These are phyloP conservation scores for Nigrospora oryzae DNA, from an alignment of 2,329 filamentous ascomycete genomes.

Conservation along the genomic window DNA sequence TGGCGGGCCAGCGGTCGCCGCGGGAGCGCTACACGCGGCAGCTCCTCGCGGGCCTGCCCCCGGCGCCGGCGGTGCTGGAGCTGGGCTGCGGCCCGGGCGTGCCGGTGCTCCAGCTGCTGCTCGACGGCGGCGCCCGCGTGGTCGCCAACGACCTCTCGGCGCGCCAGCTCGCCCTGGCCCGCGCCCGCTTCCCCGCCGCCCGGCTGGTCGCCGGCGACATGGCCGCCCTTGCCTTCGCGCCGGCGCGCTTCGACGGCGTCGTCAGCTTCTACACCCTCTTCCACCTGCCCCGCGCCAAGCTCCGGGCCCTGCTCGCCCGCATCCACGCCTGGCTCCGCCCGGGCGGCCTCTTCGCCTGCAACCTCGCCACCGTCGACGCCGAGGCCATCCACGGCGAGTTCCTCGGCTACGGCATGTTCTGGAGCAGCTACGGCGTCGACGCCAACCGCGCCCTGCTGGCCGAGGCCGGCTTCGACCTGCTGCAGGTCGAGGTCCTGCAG, in stretches of 20 bases:
- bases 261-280: conserved; percentile 46
- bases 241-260: conserved; percentile 34
- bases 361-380: conserved; percentile 38
- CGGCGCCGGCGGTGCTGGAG: conserved; percentile 22
- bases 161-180: conserved; percentile 25
- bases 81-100: conserved; percentile 32
- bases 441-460: conserved; percentile 20
- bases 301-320: conserved; percentile 33
- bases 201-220: conserved; percentile 28
- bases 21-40: not conserved
- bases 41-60: not conserved
- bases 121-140: conserved; percentile 17
- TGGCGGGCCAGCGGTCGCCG: not conserved
- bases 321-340: conserved; percentile 40
- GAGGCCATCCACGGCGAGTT: conserved; percentile 17
- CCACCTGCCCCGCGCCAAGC: conserved; percentile 43
- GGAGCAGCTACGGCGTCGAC: conserved; percentile 30
- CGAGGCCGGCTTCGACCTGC: conserved; percentile 22
- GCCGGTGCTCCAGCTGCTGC: conserved; percentile 25
- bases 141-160: conserved; percentile 33
- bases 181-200: conserved; percentile 7
- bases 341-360: conserved; percentile 26
- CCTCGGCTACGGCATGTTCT: conserved; percentile 31
- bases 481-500: conserved; percentile 18
- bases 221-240: conserved; percentile 21